Conservation (phyloP, 2,329 filamentous ascomycete species). For the Colletotrichum orchidophilum region DNA sequence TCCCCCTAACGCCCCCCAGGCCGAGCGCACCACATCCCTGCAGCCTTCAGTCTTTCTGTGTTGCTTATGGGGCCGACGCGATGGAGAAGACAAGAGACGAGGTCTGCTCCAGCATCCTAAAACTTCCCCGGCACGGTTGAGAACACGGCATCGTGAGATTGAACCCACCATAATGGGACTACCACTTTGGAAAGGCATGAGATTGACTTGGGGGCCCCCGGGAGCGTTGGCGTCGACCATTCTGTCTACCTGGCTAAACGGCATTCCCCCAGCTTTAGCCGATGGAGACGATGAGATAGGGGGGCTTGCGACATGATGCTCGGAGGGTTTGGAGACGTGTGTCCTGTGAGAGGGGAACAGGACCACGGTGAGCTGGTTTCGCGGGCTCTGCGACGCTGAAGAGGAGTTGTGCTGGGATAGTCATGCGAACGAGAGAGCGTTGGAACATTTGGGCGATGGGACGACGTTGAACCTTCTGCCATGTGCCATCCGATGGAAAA, state of each 20-base stretch:
- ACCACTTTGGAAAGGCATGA: conserved; percentile 5
- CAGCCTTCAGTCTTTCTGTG: background rate
- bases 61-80: background rate
- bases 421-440: background rate
- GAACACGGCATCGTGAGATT: conserved; percentile 8
- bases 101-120: conserved; percentile 11
- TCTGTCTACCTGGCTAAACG: background rate
- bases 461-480: background rate
- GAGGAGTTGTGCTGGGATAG: background rate
- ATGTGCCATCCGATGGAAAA: background rate
- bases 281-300: background rate
- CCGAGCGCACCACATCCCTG: background rate
- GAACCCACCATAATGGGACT: background rate
- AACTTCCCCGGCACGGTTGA: conserved; percentile 6
- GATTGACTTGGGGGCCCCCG: background rate
- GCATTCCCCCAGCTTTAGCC: background rate
- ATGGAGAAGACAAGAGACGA: background rate
- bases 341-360: background rate
- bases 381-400: background rate
- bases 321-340: background rate
- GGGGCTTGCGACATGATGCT: background rate
- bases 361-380: background rate
- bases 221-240: background rate
- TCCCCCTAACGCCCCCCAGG: background rate
- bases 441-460: background rate